A percentile compares a stretch with the other conserved stretches of the same genome.
phyloP scores from a whole-genome alignment of 768 basidiomycete species.

The Xanthoconium purpureum region DNA sequence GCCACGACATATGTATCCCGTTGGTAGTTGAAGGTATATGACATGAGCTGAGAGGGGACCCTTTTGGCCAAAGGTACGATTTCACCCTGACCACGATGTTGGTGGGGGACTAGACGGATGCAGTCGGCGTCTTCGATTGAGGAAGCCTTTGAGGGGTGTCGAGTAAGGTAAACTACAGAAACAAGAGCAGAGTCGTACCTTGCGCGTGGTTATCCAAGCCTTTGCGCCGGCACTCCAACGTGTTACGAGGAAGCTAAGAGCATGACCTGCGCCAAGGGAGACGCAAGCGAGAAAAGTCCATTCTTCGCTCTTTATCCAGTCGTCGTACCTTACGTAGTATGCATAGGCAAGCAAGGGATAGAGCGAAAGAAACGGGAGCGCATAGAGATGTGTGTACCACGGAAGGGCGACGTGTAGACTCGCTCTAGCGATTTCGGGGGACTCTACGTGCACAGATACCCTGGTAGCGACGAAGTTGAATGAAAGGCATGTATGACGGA shows the following conservation, averaged over 20 bases:
- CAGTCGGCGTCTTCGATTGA: constrained; percentile 73
- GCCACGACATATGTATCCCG: constrained; percentile 85
- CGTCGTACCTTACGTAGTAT: constrained; percentile 87
- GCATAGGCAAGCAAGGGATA: constrained; percentile 87
- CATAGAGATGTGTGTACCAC: constrained; percentile 71
- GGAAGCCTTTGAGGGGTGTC: constrained; percentile 45
- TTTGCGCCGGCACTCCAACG: constrained; percentile 82
- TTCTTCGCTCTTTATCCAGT: constrained; percentile 90
- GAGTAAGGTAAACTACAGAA: neutral
- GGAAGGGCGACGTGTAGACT: constrained; percentile 65
- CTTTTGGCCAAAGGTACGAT: constrained; percentile 77
- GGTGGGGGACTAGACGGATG: constrained; percentile 75
- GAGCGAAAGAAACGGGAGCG: constrained; percentile 71
- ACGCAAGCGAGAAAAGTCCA: constrained; percentile 97
- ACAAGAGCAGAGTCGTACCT: constrained; percentile 40
- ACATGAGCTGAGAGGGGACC: constrained; percentile 47
- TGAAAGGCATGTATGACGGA: neutral
- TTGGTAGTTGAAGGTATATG: constrained; percentile 92
- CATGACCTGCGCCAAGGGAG: constrained; percentile 79
- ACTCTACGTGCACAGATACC: constrained; percentile 52
- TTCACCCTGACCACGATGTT: constrained; percentile 84
- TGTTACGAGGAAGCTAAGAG: constrained; percentile 88
- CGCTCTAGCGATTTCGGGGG: constrained; percentile 64
- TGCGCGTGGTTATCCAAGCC: constrained; percentile 75
- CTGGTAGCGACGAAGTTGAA: constrained; percentile 18